A percentile compares a stretch with the other conserved stretches of the same genome.
Evolutionary conservation across 108 stramenopile genomes (phyloP).

Genomic region (Pelagomonas calceolata): DNA sequence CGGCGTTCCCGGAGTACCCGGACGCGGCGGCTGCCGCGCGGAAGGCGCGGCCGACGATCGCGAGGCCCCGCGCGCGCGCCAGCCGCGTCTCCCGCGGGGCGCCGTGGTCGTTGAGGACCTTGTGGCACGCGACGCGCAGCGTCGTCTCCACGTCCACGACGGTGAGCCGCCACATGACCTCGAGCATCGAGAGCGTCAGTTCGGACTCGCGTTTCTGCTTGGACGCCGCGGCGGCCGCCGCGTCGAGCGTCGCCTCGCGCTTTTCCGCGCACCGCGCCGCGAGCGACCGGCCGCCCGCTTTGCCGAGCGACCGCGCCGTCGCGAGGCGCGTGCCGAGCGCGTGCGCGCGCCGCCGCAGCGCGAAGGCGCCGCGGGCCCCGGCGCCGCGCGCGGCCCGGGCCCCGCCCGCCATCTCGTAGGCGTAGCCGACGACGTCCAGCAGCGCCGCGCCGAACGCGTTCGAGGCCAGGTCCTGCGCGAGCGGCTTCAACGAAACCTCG

Average conservation of each 20-base stretch:
- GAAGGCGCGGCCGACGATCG: conserved; percentile 50
- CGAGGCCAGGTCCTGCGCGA: background rate
- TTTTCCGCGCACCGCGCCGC: background rate
- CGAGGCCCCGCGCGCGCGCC: conserved; percentile 42
- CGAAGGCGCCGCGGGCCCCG: background rate
- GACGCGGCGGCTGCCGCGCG: background rate
- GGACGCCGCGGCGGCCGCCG: background rate
- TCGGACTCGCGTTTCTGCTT: conserved; percentile 23
- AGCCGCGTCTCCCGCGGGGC: conserved; percentile 46
- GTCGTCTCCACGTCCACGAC: conserved; percentile 65
- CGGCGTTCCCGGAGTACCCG: background rate
- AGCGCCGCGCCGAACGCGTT: background rate
- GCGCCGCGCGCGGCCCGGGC: background rate
- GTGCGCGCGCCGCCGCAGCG: background rate
- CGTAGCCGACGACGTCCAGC: background rate
- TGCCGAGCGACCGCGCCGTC: background rate
- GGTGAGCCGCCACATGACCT: conserved; percentile 61
- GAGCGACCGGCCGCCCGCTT: background rate
- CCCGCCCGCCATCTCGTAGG: background rate
- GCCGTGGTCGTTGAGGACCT: conserved; percentile 58
- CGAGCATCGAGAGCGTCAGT: conserved; percentile 28
- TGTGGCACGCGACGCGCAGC: conserved; percentile 51
- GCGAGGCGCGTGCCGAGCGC: background rate
- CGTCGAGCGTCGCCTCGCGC: background rate
- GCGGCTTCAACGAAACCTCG: background rate